Base-by-base conservation (phyloP, 2,329 filamentous ascomycete genomes). In the Chaetomiaceae sp. region DNA sequence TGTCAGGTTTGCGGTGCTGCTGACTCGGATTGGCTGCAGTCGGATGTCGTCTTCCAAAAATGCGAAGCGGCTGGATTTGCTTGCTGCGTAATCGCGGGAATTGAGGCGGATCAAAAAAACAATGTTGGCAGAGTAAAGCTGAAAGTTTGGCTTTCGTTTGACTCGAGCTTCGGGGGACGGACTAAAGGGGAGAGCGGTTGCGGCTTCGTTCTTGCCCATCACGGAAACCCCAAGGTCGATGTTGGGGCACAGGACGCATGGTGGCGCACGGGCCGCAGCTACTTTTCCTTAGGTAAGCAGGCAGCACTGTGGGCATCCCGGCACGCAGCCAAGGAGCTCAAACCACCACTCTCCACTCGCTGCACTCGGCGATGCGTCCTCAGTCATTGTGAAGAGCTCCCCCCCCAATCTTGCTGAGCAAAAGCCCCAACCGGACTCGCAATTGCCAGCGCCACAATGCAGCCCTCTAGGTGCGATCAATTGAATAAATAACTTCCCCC, bases 401-500 rank as follows among this genome's bases (percentile, higher is more conserved):
- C n/a, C 23, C 43, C 36, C 45, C 44, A 10, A 27, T 25, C 23
- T 21, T 18, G 56, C 48, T 56, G 51, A 52, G 56, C 54, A 55
- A 16, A 4, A 23, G 41, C 33, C 43, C 45, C n/a, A 25, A 43
- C 32, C 23, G 43, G 51, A 59, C 58, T 55, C 59, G 55, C 54
- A 58, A 60, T 58, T 58, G 51, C 59, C 61, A 56, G 51, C 60
- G 50, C 51, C 60, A 66, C 54, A 48, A 67, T 67, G 65, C 62
- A 64, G 55, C 62, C 64, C 51, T 58, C 65, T 34, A 65, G 65
- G 65, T 66, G 49, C 16, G 51, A 14, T 10, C 16, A 16, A 20
- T 16, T n/a, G n/a, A n/a, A n/a, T n/a, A n/a, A n/a, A n/a, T n/a
- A n/a, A n/a, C n/a, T n/a, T n/a, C n/a, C n/a, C n/a, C n/a, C n/a